These are phyloP conservation scores for Bipolaris oryzae DNA, from an alignment of 2,329 filamentous ascomycete species.

Conservation along the genomic window DNA sequence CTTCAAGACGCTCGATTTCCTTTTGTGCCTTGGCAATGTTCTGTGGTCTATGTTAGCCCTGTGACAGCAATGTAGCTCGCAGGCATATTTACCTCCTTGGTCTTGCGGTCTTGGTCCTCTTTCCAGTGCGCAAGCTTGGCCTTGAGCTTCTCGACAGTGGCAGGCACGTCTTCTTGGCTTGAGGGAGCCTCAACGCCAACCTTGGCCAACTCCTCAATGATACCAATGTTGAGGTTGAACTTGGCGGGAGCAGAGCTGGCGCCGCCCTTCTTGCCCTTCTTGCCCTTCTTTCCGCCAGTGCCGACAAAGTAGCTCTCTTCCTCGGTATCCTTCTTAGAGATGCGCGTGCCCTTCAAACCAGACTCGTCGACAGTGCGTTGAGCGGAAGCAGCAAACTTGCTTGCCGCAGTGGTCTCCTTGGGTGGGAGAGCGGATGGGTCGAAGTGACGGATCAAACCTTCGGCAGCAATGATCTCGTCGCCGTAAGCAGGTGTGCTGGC, in stretches of 20 bases:
- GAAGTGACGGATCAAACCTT: slow-evolving; percentile 88
- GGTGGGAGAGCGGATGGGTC: slow-evolving; percentile 71
- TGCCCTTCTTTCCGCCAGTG: slow-evolving; percentile 79
- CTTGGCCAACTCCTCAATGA: slow-evolving; percentile 87
- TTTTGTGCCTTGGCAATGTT: slow-evolving; percentile 97
- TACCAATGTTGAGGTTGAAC: slow-evolving; percentile 87
- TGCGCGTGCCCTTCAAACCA: slow-evolving; percentile 82
- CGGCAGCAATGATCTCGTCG: slow-evolving; percentile 88
- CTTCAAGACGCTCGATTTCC: slow-evolving; percentile 83
- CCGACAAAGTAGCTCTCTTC: slow-evolving; percentile 84
- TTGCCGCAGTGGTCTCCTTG: slow-evolving; percentile 67
- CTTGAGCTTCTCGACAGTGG: slow-evolving; percentile 84
- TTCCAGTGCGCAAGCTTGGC: slow-evolving; percentile 93
- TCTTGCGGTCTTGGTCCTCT: slow-evolving; percentile 85
- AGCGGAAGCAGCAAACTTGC: slow-evolving; percentile 74
- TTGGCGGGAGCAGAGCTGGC: slow-evolving; percentile 59
- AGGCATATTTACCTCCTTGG: slow-evolving; percentile 73
- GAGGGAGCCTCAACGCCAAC: slow-evolving; percentile 88
- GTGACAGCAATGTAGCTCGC: not conserved
- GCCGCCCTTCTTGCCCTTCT: slow-evolving; percentile 86
- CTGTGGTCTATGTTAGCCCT: slow-evolving; percentile 56
- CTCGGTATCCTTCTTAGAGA: slow-evolving; percentile 84
- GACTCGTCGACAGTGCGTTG: slow-evolving; percentile 83
- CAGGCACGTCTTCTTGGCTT: slow-evolving; percentile 80
- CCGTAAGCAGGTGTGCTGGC: slow-evolving; percentile 86